Percentiles rank a stretch among this genome's conserved stretches.
Conservation (phyloP, 202 grass and related monocot species). For the Carex arenaria region DNA sequence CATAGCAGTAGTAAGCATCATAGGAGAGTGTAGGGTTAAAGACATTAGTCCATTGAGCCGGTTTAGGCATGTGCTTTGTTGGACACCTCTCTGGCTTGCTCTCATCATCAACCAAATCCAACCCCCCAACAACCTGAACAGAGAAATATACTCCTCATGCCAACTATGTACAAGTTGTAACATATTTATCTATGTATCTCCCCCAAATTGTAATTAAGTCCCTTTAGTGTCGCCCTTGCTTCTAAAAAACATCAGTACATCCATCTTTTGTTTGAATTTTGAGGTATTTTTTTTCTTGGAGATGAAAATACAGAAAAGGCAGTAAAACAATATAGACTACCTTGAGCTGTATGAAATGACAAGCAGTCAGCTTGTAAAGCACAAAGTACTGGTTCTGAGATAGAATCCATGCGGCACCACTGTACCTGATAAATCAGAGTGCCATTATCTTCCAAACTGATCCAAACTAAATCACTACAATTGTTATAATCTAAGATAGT, state of each 20-base stretch:
- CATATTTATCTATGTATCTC: background rate
- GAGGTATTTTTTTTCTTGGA: background rate
- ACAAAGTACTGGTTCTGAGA: slow-evolving; percentile 76
- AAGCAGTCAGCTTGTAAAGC: slow-evolving; percentile 80
- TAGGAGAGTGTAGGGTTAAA: no score
- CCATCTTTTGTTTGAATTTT: background rate
- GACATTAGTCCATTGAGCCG: no score
- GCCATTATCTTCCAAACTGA: background rate
- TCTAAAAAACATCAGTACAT: background rate
- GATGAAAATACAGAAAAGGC: background rate
- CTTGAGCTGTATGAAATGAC: slow-evolving; percentile 73
- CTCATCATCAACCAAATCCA: no score
- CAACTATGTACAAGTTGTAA: no score
- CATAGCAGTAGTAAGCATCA: no score
- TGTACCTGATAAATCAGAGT: slow-evolving; percentile 41
- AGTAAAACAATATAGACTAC: slow-evolving; percentile 37
- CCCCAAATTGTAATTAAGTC: background rate
- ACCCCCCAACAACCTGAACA: no score
- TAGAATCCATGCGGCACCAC: slow-evolving; percentile 82
- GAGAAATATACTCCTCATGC: no score
- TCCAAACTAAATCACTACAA: slow-evolving; percentile 6
- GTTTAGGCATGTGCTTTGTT: no score
- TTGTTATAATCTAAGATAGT: background rate
- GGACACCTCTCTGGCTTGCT: no score
- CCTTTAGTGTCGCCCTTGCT: background rate